phyloP scores from a whole-genome alignment of 768 basidiomycete genomes.

The Phaffia australis region DNA sequence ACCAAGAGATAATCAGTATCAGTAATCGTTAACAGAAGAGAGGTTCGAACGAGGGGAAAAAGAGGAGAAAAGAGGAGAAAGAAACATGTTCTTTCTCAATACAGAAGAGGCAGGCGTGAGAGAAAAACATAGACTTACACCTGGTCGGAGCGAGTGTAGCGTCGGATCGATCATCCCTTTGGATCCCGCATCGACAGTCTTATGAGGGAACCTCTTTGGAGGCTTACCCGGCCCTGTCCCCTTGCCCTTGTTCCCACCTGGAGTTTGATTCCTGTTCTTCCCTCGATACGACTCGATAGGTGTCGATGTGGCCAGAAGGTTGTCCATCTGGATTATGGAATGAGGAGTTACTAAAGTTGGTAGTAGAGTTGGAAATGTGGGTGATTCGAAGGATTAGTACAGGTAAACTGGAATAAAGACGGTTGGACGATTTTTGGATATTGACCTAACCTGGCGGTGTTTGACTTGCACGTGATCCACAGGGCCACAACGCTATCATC shows the following conservation, averaged over 20 bases:
- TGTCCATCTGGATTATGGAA: slow-evolving; percentile 10
- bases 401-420: no score
- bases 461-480: no score
- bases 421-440: no score
- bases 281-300: slow-evolving; percentile 6
- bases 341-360: no score
- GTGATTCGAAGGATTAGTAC: no score
- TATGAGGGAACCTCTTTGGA: not conserved
- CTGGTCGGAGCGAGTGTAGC: slow-evolving; percentile 19
- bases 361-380: no score
- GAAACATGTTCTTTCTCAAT: not conserved
- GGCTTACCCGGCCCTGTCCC: slow-evolving; percentile 3
- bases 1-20: no score
- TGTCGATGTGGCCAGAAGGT: slow-evolving; percentile 11
- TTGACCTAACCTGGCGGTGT: no score
- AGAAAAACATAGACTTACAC: not conserved
- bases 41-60: not conserved
- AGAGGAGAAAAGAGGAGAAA: not conserved
- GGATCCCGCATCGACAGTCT: not conserved
- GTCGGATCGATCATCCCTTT: slow-evolving; percentile 14
- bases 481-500: no score
- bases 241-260: slow-evolving; percentile 10
- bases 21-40: no score
- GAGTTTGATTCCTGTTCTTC: not conserved
- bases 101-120: no score